Evolutionary conservation across 768 basidiomycete species (phyloP), one percentile per base, ranked within the genome.

Genomic region (Termitomyces sp.): DNA sequence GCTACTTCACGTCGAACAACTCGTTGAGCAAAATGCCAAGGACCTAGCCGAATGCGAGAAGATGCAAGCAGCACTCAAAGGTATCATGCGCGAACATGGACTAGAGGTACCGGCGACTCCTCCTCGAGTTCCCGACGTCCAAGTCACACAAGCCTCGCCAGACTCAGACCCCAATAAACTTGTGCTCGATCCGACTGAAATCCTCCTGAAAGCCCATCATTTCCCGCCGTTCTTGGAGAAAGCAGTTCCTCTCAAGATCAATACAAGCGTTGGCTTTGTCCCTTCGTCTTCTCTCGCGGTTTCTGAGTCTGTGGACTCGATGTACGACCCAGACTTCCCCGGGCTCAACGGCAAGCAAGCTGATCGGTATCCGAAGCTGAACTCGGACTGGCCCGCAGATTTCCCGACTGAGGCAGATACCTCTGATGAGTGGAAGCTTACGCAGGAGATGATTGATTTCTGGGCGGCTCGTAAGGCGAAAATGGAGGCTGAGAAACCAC

Each of bases 391-490:
- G 49, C 56, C 51, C 5, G 50, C 42, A 5, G 56, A 57, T 32
- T 53, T 57, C 37, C 56, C 56, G 1, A 44, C 49, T 5, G 50
- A 57, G 9, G 42, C 56, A 27, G 56, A 57, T 29, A 57, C 56
- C 11, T 57, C 56, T 14, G 56, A 57, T 29, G 56, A 57, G 27
- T 57, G 56, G 56, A 57, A 57, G 37, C 56, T 57, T 23, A 52
- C 56, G 2, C 50, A 45, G 11, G 50, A 57, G n/a, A 57, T 57
- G 56, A 46, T 57, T 9, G 51, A 57, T 27, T 57, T 53, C 19
- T 57, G 56, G 56, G 50, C 56, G 7, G 56, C 49, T 16, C 48
- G 48, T 16, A 52, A 57, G 50, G 51, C 49, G 5, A 57, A 32
- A 16, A 57, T 40, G 17, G 50, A 53, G 35, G 56, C 50, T 16